Percentiles rank a stretch among this genome's conserved stretches.
phyloP scores from a whole-genome alignment of 2,329 filamentous ascomycete genomes.

The Neopestalotiopsis sp. region DNA sequence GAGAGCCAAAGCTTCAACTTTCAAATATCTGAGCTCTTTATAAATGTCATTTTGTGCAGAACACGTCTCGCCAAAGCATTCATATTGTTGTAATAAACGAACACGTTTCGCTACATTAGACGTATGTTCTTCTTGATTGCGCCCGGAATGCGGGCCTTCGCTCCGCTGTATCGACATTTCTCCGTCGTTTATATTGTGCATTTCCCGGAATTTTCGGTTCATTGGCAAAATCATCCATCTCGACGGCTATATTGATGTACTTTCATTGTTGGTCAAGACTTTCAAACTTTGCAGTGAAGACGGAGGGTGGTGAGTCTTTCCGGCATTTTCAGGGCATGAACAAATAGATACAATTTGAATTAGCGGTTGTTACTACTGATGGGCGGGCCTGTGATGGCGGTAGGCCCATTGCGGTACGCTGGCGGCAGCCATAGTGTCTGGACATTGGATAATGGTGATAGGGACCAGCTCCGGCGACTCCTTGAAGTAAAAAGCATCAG shows the following conservation, averaged over 20 bases:
- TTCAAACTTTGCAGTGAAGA: neutral
- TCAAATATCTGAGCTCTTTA: no score
- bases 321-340: neutral
- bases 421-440: no score
- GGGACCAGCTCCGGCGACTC: no score
- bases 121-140: neutral
- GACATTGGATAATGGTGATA: no score
- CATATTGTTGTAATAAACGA: neutral
- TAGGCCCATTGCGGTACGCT: no score
- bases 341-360: neutral
- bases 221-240: constrained; percentile 3
- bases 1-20: no score
- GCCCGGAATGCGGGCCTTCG: constrained; percentile 21
- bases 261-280: neutral
- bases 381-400: no score
- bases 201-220: constrained; percentile 11
- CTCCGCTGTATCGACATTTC: constrained; percentile 18
- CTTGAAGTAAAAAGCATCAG: no score
- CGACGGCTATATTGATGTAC: constrained; percentile 4
- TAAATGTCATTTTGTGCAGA: no score
- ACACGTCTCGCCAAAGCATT: neutral
- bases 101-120: neutral
- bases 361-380: no score
- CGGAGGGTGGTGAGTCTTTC: neutral
- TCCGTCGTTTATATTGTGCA: constrained; percentile 17